phyloP scores from a whole-genome alignment of 1,284 basidiomycete species.

The Fomitopsis pinicola region DNA sequence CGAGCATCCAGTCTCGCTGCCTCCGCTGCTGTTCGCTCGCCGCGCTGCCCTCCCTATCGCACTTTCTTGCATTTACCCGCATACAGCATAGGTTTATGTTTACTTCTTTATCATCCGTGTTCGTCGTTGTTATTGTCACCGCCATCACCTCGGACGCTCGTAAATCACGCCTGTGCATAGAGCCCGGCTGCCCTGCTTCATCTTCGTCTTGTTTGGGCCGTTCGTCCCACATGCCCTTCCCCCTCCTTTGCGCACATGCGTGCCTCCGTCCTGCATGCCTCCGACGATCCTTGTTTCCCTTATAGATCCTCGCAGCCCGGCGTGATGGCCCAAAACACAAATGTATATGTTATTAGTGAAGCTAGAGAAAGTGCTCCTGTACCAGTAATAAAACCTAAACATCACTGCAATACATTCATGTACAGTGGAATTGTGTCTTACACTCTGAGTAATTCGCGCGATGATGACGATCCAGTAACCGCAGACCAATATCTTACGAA shows the following conservation, averaged over 20 bases:
- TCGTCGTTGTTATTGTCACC: background rate
- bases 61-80: background rate
- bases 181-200: slow-evolving; percentile 7
- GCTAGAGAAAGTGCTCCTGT: slow-evolving; percentile 28
- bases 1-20: background rate
- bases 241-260: background rate
- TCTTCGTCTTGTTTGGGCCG: slow-evolving; percentile 4
- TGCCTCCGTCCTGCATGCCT: background rate
- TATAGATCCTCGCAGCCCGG: slow-evolving; percentile 3
- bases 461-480: background rate
- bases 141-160: background rate
- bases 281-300: slow-evolving; percentile 1
- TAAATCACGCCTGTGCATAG: slow-evolving; percentile 5
- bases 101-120: background rate
- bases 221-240: background rate
- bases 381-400: slow-evolving; percentile 28
- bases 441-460: background rate
- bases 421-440: background rate
- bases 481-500: background rate
- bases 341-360: slow-evolving; percentile 19
- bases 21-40: background rate
- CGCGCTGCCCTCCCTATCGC: background rate
- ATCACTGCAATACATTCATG: slow-evolving; percentile 7
- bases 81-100: background rate
- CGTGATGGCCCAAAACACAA: slow-evolving; percentile 5